phyloP scores from a whole-genome alignment of 1,139 yeast genomes.

The Geotrichum cucujoidarum region DNA sequence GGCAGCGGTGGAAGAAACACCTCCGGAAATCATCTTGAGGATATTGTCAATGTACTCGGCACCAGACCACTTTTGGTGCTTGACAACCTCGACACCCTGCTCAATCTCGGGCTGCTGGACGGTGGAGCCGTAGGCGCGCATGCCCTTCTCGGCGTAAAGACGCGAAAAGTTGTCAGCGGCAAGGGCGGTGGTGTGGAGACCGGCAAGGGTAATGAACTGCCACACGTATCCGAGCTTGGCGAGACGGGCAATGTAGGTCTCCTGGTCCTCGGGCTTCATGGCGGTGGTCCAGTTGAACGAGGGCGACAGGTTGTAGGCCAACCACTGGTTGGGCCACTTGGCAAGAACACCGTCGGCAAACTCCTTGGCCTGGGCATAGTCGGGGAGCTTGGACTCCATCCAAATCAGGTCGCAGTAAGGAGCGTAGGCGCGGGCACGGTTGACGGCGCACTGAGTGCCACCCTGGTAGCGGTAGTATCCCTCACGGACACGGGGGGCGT shows the following conservation, averaged over 20 bases:
- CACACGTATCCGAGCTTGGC: conserved; percentile 91
- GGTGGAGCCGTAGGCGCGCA: conserved; percentile 89
- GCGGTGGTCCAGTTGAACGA: conserved; percentile 98
- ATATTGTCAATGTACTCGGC: conserved; percentile 94
- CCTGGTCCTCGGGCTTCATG: conserved; percentile 82
- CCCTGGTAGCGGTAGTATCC: conserved; percentile 96
- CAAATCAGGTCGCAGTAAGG: conserved; percentile 95
- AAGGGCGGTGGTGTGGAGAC: conserved; percentile 92
- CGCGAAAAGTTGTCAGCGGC: conserved; percentile 83
- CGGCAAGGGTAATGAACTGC: conserved; percentile 98
- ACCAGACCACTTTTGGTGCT: conserved; percentile 99
- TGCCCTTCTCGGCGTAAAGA: conserved; percentile 74
- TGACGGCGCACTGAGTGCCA: conserved; percentile 95
- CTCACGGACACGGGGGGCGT: conserved; percentile 90
- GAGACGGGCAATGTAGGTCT: conserved; percentile 81
- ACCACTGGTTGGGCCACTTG: conserved; percentile 84
- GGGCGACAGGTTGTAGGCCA: conserved; percentile 93
- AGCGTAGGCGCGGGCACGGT: conserved; percentile 94
- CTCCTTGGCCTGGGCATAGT: conserved; percentile 87
- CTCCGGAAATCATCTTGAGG: conserved; percentile 88
- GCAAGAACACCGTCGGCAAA: conserved; percentile 88
- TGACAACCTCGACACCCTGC: conserved; percentile 87
- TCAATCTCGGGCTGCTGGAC: conserved; percentile 89
- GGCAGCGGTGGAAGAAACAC: conserved; percentile 93
- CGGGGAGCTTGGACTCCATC: conserved; percentile 98